Evolutionary conservation across 1,284 basidiomycete genomes (phyloP), one percentile per base, ranked within the genome.

Genomic region (Rhodotorula sp.): DNA sequence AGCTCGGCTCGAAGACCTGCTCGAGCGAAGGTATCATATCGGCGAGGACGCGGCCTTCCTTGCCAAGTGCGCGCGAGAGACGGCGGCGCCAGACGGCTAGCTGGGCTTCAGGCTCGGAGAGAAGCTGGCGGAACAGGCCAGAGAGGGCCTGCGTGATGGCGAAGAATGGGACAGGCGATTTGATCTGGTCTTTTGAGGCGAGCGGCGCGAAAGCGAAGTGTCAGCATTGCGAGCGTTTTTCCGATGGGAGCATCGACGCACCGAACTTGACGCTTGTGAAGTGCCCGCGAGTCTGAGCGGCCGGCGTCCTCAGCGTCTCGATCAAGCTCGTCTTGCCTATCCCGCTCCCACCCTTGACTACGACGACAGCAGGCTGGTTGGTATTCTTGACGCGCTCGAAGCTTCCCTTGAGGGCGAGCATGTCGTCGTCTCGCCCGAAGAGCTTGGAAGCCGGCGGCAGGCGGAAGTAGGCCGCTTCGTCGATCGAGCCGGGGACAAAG

Each of bases 111-210:
- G 74, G 67, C 19, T 76, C 74, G 34, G 74, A 67, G 44, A 76
- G 66, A 27, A 76, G 62, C n/a, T 76, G 74, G 9, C 74, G 74
- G 45, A 74, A 59, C 46, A 76, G 70, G 23, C 70, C 67, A n/a
- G 70, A 70, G 19, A 76, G 69, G 27, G 74, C 62, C 46, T 76
- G 74, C 0, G 66, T 68, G 59, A 76, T 74, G 62, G 74, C 74
- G 57, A 74, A 76, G 66, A 76, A 74, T 7, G 74, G 74, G 23
- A 76, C 74, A 19, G 74, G 72, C 2, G 67, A 70, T 54, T 76
- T 76, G 74, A 72, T 74, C 45, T 76, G 74, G 49, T 76, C 74
- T 72, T 56, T 21, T 13, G 23, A 14, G 19, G 41, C 2, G 13
- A 13, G 23, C 16, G 5, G 14, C 2, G 13, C 4, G 42, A 46